Evolutionary conservation across 2,329 filamentous ascomycete genomes (phyloP).

Genomic region (Trichophyton equinum): DNA sequence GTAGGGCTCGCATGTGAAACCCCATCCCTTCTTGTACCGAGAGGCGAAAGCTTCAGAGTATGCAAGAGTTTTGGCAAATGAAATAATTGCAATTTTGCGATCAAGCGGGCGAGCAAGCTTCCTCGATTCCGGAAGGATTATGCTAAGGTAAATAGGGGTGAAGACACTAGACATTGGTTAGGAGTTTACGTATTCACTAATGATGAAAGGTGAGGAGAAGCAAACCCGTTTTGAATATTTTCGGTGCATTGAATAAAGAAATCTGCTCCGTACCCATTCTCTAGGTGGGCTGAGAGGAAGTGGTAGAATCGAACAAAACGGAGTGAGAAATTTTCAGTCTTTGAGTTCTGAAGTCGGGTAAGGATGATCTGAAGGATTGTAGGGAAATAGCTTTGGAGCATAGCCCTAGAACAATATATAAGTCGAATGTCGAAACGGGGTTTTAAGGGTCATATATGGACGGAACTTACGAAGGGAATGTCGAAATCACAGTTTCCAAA

Average conservation of each 20-base stretch:
- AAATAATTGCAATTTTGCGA: constrained; percentile 85
- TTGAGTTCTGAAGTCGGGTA: constrained; percentile 56
- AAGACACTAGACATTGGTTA: constrained; percentile 38
- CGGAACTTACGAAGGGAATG: constrained; percentile 56
- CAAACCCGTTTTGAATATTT: constrained; percentile 56
- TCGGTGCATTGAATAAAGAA: constrained; percentile 84
- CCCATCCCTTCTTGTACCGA: constrained; percentile 81
- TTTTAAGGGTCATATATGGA: background rate
- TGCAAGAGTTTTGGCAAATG: constrained; percentile 80
- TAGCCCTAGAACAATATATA: constrained; percentile 33
- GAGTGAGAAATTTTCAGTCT: constrained; percentile 69
- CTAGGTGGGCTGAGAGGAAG: constrained; percentile 65
- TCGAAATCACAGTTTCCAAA: constrained; percentile 63
- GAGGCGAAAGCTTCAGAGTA: constrained; percentile 74
- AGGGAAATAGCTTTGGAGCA: constrained; percentile 63
- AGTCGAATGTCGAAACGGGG: background rate
- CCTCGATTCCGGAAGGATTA: constrained; percentile 80
- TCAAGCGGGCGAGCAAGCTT: constrained; percentile 79
- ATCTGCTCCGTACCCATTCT: constrained; percentile 77
- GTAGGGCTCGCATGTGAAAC: constrained; percentile 77
- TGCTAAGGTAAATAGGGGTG: constrained; percentile 67
- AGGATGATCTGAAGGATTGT: constrained; percentile 74
- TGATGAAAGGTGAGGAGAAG: background rate
- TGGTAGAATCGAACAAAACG: constrained; percentile 94
- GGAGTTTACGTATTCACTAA: background rate